Percentiles rank a stretch among this genome's conserved stretches.
Evolutionary conservation across 352 stramenopile species (phyloP).

Genomic region (Pythium brassicae): DNA sequence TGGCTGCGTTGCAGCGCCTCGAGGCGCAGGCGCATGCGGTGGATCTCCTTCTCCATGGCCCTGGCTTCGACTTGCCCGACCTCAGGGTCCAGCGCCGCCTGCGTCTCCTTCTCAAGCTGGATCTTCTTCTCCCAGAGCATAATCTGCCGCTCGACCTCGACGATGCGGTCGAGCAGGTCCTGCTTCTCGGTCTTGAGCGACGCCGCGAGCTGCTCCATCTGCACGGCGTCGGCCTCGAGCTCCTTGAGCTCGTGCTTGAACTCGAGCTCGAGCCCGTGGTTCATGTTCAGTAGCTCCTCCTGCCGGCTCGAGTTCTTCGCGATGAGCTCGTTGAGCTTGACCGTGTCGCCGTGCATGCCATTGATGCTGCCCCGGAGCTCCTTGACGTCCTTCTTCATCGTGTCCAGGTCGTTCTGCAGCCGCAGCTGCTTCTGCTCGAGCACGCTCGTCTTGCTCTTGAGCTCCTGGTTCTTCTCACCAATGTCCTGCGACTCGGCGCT

Average conservation of each 20-base stretch:
- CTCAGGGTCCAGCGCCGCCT: constrained; percentile 90
- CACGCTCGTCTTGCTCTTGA: constrained; percentile 87
- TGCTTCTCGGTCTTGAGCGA: constrained; percentile 82
- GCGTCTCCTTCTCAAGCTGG: constrained; percentile 94
- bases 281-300: constrained; percentile 81
- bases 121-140: constrained; percentile 97
- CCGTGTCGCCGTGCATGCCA: constrained; percentile 90
- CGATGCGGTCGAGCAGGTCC: constrained; percentile 85
- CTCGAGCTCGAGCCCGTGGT: constrained; percentile 86
- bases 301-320: constrained; percentile 77
- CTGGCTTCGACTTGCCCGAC: constrained; percentile 88
- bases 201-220: constrained; percentile 69
- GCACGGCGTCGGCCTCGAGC: constrained; percentile 74
- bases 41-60: constrained; percentile 95
- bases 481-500: constrained; percentile 87
- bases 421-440: constrained; percentile 88
- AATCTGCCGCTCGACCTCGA: constrained; percentile 90
- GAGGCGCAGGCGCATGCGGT: constrained; percentile 92
- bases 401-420: constrained; percentile 79
- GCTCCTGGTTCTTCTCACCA: constrained; percentile 85
- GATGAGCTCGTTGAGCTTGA: constrained; percentile 92
- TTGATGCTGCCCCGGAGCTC: constrained; percentile 64
- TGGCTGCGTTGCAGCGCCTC: constrained; percentile 89
- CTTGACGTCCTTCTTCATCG: constrained; percentile 81
- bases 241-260: constrained; percentile 91